Evolutionary conservation across 2,329 filamentous ascomycete genomes (phyloP).

Genomic region (Aureobasidium lini): DNA sequence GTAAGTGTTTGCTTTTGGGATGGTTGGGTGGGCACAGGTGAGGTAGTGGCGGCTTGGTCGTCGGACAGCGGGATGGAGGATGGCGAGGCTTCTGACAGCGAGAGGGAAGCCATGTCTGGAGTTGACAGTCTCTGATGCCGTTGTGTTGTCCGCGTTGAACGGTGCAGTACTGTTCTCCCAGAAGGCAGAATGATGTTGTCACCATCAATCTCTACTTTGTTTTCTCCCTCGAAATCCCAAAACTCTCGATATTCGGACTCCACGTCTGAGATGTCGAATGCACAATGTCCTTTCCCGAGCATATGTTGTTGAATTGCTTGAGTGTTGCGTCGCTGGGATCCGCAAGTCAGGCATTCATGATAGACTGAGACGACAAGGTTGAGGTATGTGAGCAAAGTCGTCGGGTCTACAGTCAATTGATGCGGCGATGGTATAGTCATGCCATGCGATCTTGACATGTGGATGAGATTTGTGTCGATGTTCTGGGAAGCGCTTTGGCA

Average conservation of each 20-base stretch:
- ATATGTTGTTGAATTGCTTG: slow-evolving; percentile 90
- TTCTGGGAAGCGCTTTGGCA: slow-evolving; percentile 79
- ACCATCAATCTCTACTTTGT: not conserved
- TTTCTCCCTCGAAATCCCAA: slow-evolving; percentile 65
- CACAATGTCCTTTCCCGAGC: slow-evolving; percentile 94
- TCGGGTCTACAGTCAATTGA: slow-evolving; percentile 67
- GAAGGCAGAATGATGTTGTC: not conserved
- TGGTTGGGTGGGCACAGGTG: not conserved
- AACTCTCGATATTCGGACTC: slow-evolving; percentile 92
- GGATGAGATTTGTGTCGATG: slow-evolving; percentile 64
- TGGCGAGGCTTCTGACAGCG: not conserved
- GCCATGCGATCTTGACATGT: slow-evolving; percentile 90
- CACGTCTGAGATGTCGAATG: slow-evolving; percentile 78
- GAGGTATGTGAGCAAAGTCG: slow-evolving; percentile 72
- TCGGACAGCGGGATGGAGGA: not conserved
- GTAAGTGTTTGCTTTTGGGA: not conserved
- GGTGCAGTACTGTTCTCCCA: not conserved
- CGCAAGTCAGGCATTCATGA: slow-evolving; percentile 81
- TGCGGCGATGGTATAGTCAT: slow-evolving; percentile 91
- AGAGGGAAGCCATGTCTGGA: not conserved
- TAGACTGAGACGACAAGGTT: slow-evolving; percentile 71
- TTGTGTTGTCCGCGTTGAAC: not conserved
- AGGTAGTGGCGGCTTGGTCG: not conserved
- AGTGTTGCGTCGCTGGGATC: slow-evolving; percentile 69
- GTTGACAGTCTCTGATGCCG: not conserved